phyloP scores from a whole-genome alignment of 352 stramenopile genomes.

The Aphanomyces invadans region DNA sequence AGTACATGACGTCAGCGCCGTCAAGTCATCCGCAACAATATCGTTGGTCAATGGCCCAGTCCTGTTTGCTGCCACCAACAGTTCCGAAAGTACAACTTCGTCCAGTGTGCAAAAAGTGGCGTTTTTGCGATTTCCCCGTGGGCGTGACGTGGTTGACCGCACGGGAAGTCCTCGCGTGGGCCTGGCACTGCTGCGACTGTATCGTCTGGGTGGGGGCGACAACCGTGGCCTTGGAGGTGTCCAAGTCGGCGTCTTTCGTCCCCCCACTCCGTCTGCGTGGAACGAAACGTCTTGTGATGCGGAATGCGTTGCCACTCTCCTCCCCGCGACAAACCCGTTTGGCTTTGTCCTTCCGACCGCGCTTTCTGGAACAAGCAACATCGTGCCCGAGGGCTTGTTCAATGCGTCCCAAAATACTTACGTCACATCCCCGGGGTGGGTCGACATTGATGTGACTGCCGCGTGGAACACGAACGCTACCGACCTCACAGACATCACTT shows the following conservation, averaged over 20 bases:
- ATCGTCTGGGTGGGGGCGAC: conserved; percentile 48
- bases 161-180: conserved; percentile 52
- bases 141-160: conserved; percentile 25
- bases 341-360: conserved; percentile 20
- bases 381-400: conserved; percentile 34
- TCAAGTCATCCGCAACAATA: background rate
- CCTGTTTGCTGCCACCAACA: conserved; percentile 40
- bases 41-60: conserved; percentile 13
- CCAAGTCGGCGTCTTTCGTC: conserved; percentile 36
- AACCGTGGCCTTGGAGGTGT: conserved; percentile 54
- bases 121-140: conserved; percentile 38
- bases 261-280: conserved; percentile 31
- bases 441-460: conserved; percentile 63
- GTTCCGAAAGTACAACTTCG: conserved; percentile 35
- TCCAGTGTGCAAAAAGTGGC: conserved; percentile 30
- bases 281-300: conserved; percentile 31
- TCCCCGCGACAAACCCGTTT: conserved; percentile 33
- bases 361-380: conserved; percentile 27
- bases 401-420: conserved; percentile 37
- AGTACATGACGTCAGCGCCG: background rate
- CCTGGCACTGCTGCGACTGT: conserved; percentile 42
- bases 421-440: conserved; percentile 35
- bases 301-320: conserved; percentile 27
- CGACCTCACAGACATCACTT: conserved; percentile 33
- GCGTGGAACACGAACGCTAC: conserved; percentile 46